A percentile compares a stretch with the other conserved stretches of the same genome.
Evolutionary conservation across 2,329 filamentous ascomycete species (phyloP).

Genomic region (Chrysosporium queenslandicum): DNA sequence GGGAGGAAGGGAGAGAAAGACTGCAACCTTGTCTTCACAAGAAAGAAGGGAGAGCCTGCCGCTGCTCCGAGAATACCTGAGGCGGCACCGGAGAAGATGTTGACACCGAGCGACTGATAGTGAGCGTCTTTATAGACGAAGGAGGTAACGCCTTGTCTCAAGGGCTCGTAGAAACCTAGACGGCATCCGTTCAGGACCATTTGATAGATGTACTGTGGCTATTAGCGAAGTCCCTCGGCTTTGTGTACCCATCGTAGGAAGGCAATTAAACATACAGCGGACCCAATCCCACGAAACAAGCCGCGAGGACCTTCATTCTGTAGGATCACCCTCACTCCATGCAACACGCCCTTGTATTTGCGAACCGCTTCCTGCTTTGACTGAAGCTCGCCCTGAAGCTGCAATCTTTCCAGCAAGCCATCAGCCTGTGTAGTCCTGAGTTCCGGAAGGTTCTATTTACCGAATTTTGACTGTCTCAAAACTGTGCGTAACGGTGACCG

Average conservation of each 20-base stretch:
- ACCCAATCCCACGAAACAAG: constrained; percentile 78
- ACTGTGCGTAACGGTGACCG: constrained; percentile 92
- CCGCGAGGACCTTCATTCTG: constrained; percentile 80
- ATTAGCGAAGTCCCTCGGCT: background rate
- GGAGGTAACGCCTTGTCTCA: constrained; percentile 61
- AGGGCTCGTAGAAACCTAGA: constrained; percentile 92
- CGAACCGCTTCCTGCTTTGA: constrained; percentile 73
- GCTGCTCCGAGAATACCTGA: constrained; percentile 86
- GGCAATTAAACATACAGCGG: constrained; percentile 48
- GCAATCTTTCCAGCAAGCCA: constrained; percentile 52
- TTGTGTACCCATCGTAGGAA: background rate
- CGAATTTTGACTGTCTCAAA: constrained; percentile 99
- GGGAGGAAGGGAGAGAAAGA: constrained; percentile 87
- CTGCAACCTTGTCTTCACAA: constrained; percentile 92
- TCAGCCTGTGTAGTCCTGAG: background rate
- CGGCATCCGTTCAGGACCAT: constrained; percentile 93
- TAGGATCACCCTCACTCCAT: constrained; percentile 81
- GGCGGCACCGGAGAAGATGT: constrained; percentile 82
- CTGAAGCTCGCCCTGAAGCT: constrained; percentile 91
- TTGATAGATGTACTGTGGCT: constrained; percentile 73
- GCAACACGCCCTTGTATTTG: constrained; percentile 81
- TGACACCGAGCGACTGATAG: constrained; percentile 78
- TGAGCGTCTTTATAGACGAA: constrained; percentile 60
- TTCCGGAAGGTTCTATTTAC: constrained; percentile 40
- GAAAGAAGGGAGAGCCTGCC: constrained; percentile 92